Percentiles rank a stretch among this genome's conserved stretches.
Evolutionary conservation across 23 red algal genomes (phyloP).

Genomic region (Pyropia yezoensis): DNA sequence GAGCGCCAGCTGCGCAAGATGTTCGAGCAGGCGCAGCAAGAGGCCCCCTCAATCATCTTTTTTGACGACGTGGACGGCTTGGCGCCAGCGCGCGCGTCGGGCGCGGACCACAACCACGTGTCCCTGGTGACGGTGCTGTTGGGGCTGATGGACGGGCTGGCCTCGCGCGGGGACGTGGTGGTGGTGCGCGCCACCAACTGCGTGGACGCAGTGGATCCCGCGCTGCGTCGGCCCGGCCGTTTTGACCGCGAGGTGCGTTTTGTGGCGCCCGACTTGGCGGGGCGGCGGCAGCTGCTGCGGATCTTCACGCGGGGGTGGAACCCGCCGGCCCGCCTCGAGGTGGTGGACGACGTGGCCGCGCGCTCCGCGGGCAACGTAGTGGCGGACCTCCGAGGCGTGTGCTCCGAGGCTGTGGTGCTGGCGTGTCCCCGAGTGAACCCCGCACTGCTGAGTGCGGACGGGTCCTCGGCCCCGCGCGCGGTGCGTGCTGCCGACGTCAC

Average conservation of each 20-base stretch:
- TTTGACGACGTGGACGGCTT: slow-evolving; percentile 99
- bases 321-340: slow-evolving; percentile 7
- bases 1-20: slow-evolving; percentile 80
- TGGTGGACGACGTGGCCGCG: slow-evolving; percentile 48
- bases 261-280: slow-evolving; percentile 51
- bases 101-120: slow-evolving; percentile 82
- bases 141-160: slow-evolving; percentile 85
- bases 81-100: slow-evolving; percentile 63
- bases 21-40: slow-evolving; percentile 75
- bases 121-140: slow-evolving; percentile 80
- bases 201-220: slow-evolving; percentile 90
- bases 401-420: slow-evolving; percentile 61
- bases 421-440: slow-evolving; percentile 70
- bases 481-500: slow-evolving; percentile 47
- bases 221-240: slow-evolving; percentile 76
- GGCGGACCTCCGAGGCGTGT: slow-evolving; percentile 71
- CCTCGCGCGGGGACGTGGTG: slow-evolving; percentile 62
- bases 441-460: slow-evolving; percentile 66
- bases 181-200: slow-evolving; percentile 97
- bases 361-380: slow-evolving; percentile 72
- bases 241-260: slow-evolving; percentile 92
- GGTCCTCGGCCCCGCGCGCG: slow-evolving; percentile 43
- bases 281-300: slow-evolving; percentile 62
- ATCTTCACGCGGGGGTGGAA: slow-evolving; percentile 81
- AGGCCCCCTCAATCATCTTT: slow-evolving; percentile 90